A percentile compares a stretch with the other conserved stretches of the same genome.
Conservation (phyloP, 192 early-diverging fungal species). For the Thoreauomyces humboldtii region DNA sequence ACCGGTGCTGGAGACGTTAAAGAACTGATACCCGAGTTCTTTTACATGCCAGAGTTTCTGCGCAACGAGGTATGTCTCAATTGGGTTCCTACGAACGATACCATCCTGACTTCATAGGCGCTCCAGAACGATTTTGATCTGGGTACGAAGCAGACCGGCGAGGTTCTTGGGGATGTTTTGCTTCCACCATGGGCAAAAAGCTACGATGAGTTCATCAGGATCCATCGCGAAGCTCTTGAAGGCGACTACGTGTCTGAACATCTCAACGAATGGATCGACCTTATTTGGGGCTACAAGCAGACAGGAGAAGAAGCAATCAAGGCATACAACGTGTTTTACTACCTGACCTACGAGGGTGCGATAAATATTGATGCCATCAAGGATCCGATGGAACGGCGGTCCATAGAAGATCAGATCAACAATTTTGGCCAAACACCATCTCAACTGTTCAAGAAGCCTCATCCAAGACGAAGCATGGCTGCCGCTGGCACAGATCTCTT, state of each 20-base stretch:
- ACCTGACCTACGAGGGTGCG: constrained; percentile 95
- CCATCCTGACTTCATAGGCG: no score
- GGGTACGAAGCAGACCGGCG: constrained; percentile 61
- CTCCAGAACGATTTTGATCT: constrained; percentile 69
- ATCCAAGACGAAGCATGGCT: constrained; percentile 54
- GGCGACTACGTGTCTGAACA: constrained; percentile 84
- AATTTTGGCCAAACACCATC: constrained; percentile 97
- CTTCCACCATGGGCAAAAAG: constrained; percentile 85
- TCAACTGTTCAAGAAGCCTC: constrained; percentile 83
- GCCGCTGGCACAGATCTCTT: constrained; percentile 5
- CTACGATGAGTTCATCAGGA: constrained; percentile 77
- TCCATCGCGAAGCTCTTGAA: constrained; percentile 74
- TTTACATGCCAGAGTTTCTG: constrained; percentile 90
- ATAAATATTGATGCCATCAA: constrained; percentile 86
- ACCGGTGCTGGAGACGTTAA: constrained; percentile 65
- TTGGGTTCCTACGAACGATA: constrained; percentile 10
- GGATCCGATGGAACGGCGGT: constrained; percentile 83
- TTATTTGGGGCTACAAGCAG: constrained; percentile 97
- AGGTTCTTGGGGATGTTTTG: constrained; percentile 58
- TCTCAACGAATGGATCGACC: constrained; percentile 92
- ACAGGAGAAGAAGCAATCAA: constrained; percentile 80
- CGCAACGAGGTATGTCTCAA: constrained; percentile 36
- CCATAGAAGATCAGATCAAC: constrained; percentile 91
- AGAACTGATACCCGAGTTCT: constrained; percentile 96
- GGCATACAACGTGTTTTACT: constrained; percentile 92